Base-by-base conservation (phyloP, 2,329 filamentous ascomycete genomes). In the Chrysosporium keratinophilum region DNA sequence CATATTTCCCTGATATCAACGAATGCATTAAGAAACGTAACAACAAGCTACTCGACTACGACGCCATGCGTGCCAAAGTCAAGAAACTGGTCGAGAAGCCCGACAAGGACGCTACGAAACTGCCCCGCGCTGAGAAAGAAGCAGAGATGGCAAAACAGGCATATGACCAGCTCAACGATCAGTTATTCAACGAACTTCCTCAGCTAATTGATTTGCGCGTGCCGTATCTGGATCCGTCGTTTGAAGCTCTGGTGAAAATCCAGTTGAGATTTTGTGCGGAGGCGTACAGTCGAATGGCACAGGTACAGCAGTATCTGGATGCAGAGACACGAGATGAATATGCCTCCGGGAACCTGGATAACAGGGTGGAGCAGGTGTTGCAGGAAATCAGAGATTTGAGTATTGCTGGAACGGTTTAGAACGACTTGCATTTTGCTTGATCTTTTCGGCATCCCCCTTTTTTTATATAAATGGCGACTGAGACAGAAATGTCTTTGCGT, bases 1-100 rank as follows among this genome's bases (percentile, higher is more conserved):
- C 88, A 61, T 98, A 98, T 75, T 98, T 98, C 71, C 91, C 93
- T 34, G 93, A 98, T 69, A 90, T 98, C 67, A 98, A 98, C 73
- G 89, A 96, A 75, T 96, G 91, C 72, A 96, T 98, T 73, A 98
- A 97, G 76, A 98, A 98, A 76, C 88, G 94, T 65, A 87, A 94
- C 65, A 87, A 98, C 79, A 98, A 98, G 73, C 85, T 97, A 54
- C 87, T 97, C 62, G 94, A 98, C 74, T 98, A 98, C 76, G 93
- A 98, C 69, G 83, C 90, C 15, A 84, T 97, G 72, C 87, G 93
- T 58, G 88, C 89, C 60, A 95, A 93, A 70, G 93, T 98, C 65
- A 96, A 96, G 79, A 91, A 89, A 70, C 82, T 98, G 39, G 88
- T 88, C 51, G 94, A 98, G 72, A 97, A 98, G 76, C 93, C 93